Evolutionary conservation across 2,329 filamentous ascomycete species (phyloP), one percentile per base, ranked within the genome.

Genomic region (Colletotrichum navitas): DNA sequence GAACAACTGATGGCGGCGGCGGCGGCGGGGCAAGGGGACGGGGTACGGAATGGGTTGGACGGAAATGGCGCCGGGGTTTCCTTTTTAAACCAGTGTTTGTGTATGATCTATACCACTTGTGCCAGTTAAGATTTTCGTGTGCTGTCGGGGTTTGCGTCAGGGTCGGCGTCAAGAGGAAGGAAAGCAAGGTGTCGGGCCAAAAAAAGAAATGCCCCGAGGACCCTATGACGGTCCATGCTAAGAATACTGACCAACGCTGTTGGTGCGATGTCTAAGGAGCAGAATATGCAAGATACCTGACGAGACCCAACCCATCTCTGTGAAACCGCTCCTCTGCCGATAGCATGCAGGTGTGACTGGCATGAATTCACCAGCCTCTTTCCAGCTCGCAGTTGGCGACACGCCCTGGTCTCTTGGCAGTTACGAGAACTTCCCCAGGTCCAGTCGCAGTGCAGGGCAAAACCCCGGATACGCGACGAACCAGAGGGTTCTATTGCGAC

Each of bases 61-160:
- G 43, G 34, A 21, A 21, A 43, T 10, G 36, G 36, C 39, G 14
- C n/a, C 3, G 14, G 55, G 5, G 3, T 26, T 26, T 43, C 24
- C 26, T 41, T 26, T 24, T 21, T 47, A 29, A 29, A 29, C 10
- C 8, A 2, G n/a, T 18, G 43, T 45, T 45, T 45, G 29, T 51
- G 14, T 18, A 2, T 49, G 36, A 29, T 69, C 34, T 67, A 69
- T 70, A 66, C 54, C 52, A 58, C 36, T 58, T 51, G 39, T n/a
- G 63, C 61, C 58, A n/a, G 41, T 60, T 60, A 39, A 24, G 0
- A 29, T 47, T 24, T 34, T 32, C 21, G 10, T 32, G 41, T n/a
- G 29, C 58, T 47, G 21, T 34, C n/a, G 4, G 36, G 26, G 41
- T 26, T 16, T 21, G 58, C 26, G 58, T 60, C 26, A n/a, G 36